Conservation (phyloP, 23 red algal genomes). For the Pyropia haitanensis region DNA sequence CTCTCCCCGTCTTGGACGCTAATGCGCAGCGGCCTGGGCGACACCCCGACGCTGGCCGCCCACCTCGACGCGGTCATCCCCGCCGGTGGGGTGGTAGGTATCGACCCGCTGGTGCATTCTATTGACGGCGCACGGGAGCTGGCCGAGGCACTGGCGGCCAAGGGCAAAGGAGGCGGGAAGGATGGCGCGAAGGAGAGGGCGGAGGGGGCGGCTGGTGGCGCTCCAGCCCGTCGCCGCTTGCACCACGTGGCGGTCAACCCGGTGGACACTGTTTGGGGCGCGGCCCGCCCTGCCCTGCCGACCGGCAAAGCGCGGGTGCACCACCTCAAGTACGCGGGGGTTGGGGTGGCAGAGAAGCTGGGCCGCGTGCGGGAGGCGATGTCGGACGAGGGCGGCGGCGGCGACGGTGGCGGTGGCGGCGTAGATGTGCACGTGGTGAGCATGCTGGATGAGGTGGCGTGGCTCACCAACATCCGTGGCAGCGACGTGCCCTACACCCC, state of each 20-base stretch:
- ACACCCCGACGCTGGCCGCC: conserved; percentile 49
- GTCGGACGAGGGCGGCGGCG: conserved; percentile 12
- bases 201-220: too few relatives aligned
- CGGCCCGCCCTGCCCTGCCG: conserved; percentile 31
- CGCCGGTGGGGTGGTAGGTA: conserved; percentile 27
- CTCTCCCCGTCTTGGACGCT: conserved; percentile 66
- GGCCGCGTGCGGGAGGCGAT: conserved; percentile 38
- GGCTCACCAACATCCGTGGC: conserved; percentile 89
- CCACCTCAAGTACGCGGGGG: conserved; percentile 53
- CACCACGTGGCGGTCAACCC: conserved; percentile 16
- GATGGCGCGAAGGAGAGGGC: not conserved
- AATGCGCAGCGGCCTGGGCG: conserved; percentile 63
- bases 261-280: conserved; percentile 75
- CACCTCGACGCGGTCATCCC: conserved; percentile 15
- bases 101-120: conserved; percentile 73
- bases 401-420: conserved; percentile 2
- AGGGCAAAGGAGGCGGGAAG: conserved; percentile 5
- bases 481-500: conserved; percentile 88
- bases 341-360: conserved; percentile 51
- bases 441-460: conserved; percentile 85
- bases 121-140: conserved; percentile 9
- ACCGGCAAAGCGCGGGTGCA: conserved; percentile 39
- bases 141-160: conserved; percentile 7
- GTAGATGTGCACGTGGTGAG: conserved; percentile 21
- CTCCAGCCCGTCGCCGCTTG: too few relatives aligned